Percentiles rank a stretch among this genome's conserved stretches.
phyloP scores from a whole-genome alignment of 2,329 filamentous ascomycete genomes.

The Exophiala aquamarina region DNA sequence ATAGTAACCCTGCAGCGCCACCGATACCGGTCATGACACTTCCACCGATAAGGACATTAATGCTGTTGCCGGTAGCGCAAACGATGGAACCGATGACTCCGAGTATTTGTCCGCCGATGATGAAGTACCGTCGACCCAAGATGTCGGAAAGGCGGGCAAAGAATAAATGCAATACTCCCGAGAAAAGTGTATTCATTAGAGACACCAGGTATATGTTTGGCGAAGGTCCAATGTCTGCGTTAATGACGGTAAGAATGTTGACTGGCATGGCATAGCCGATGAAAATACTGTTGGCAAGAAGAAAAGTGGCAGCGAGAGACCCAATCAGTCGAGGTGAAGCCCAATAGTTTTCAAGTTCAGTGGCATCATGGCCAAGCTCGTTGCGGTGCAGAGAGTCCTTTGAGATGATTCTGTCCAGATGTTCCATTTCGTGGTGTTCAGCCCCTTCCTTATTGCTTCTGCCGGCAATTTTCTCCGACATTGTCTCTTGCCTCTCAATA shows the following conservation, averaged over 20 bases:
- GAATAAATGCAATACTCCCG: conserved; percentile 33
- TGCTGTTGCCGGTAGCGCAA: conserved; percentile 35
- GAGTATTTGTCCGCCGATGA: conserved; percentile 33
- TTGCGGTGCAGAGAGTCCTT: conserved; percentile 14
- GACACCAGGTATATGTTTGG: conserved; percentile 34
- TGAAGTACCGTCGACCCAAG: conserved; percentile 37
- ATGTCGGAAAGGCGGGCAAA: conserved; percentile 37
- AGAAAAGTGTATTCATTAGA: conserved; percentile 31
- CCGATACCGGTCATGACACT: conserved; percentile 39
- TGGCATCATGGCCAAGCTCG: conserved; percentile 9
- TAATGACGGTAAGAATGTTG: conserved; percentile 27
- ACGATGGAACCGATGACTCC: conserved; percentile 41
- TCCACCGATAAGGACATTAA: conserved; percentile 40
- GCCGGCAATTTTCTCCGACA: no score
- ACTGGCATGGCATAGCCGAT: conserved; percentile 14
- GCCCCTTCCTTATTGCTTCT: no score
- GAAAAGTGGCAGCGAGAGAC: conserved; percentile 11
- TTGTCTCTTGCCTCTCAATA: no score
- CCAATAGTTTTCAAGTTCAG: conserved; percentile 10
- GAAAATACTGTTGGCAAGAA: conserved; percentile 18
- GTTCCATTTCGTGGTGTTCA: no score
- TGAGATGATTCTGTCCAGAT: conserved; percentile 12
- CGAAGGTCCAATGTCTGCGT: conserved; percentile 33
- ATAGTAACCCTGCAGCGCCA: conserved; percentile 39
- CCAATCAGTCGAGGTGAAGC: conserved; percentile 10